Evolutionary conservation across 345 rosid genomes (phyloP), one percentile per base, ranked within the genome.

Genomic region (Pugionium cornutum): DNA sequence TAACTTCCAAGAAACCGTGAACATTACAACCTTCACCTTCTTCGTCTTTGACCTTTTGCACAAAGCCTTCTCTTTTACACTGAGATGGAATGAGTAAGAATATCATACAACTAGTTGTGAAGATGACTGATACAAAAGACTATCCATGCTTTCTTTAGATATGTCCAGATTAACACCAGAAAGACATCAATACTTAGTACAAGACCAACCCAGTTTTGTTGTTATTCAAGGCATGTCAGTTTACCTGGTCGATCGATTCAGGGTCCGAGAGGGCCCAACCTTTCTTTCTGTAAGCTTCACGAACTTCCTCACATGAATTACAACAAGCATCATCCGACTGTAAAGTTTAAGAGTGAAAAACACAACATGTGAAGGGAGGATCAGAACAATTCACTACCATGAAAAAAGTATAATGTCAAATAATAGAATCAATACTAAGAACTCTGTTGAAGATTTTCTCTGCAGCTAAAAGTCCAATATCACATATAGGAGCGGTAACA

Each of bases 291-390:
- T 90, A 90, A 68, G 97, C 97, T 67, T 86, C 96, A 54, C 82
- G 97, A 75, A 90, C 97, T 31, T 88, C 97, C 68, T 88, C 97
- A 52, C 97, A 90, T 42, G 84, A 59, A 76, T 88, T 88, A 68
- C 97, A 91, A 53, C 96, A 91, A 11, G 87, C 77, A 53, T 86
- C 97, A 78, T 86, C 91, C n/a, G 88, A 9, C 97, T 88, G 77
- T 43, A n/a, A 48, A 29, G 29, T 37, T 44, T 45, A 4, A 2
- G 26, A 58, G 39, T 10, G 50, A 30, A 31, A 37, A 30, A 40
- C 37, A 54, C 55, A 56, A 56, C 28, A 32, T 49, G 37, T 6
- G 49, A 18, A 18, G 18, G 18, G 18, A 18, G 58, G 26, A 40
- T 68, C 0, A 57, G 31, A 25, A 31, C 27, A 55, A 5, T 5